Evolutionary conservation across 2,329 filamentous ascomycete species (phyloP).

Genomic region (Biscogniauxia mediterranea): DNA sequence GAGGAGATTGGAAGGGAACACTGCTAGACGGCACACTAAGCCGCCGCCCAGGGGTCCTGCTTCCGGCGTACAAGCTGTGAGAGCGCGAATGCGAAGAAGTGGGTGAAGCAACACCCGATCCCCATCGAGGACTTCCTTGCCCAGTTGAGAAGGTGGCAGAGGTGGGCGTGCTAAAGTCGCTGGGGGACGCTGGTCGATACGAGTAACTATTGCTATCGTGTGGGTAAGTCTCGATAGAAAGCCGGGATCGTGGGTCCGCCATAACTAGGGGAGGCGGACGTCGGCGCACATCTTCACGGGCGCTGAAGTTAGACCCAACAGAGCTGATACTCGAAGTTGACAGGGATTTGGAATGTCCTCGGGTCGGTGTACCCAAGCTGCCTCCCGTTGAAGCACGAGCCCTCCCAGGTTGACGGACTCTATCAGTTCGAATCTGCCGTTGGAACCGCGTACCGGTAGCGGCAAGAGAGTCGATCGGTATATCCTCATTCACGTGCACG

Average conservation of each 20-base stretch:
- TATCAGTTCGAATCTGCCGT: constrained; percentile 84
- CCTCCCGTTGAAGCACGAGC: constrained; percentile 76
- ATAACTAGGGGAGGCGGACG: constrained; percentile 82
- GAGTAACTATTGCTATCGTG: constrained; percentile 61
- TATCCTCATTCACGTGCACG: constrained; percentile 96
- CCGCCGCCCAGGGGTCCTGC: constrained; percentile 67
- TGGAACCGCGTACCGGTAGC: constrained; percentile 91
- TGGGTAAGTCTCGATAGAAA: constrained; percentile 68
- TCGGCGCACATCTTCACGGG: constrained; percentile 65
- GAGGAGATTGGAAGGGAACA: constrained; percentile 71
- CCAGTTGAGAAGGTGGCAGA: constrained; percentile 79
- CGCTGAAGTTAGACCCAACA: constrained; percentile 63
- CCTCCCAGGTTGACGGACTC: constrained; percentile 71
- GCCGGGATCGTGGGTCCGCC: constrained; percentile 67
- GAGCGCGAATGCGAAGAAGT: constrained; percentile 66
- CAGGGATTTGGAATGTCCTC: constrained; percentile 81
- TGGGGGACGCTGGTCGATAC: constrained; percentile 67
- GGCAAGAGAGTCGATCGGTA: constrained; percentile 88
- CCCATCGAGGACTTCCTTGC: constrained; percentile 74
- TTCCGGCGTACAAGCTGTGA: constrained; percentile 68
- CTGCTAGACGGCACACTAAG: constrained; percentile 77
- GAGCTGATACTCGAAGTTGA: constrained; percentile 84
- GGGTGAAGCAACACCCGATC: constrained; percentile 68
- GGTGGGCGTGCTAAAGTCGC: constrained; percentile 77
- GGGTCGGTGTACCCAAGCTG: constrained; percentile 66